Conservation (phyloP, 495 filamentous ascomycete genomes). For the Podospora pseudoanserina region DNA sequence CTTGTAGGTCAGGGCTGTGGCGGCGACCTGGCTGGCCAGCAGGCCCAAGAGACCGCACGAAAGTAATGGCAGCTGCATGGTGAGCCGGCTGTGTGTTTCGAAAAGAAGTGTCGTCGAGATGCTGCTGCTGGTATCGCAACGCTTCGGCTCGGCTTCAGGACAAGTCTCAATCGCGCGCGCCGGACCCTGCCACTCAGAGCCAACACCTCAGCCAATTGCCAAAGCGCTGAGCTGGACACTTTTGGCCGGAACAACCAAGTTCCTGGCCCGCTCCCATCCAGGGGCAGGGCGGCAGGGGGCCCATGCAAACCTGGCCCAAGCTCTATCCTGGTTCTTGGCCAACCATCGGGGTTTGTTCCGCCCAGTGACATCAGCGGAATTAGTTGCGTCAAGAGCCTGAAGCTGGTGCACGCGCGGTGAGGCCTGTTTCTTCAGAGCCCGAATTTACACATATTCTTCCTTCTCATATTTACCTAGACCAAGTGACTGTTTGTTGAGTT, state of each 20-base stretch:
- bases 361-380: slow-evolving; percentile 29
- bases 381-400: slow-evolving; percentile 19
- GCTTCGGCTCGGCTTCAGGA: slow-evolving; percentile 19
- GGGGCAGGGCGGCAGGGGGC: not conserved
- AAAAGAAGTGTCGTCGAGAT: slow-evolving; percentile 5
- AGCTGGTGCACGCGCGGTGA: not conserved
- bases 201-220: slow-evolving; percentile 14
- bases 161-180: slow-evolving; percentile 22
- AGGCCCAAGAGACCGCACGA: slow-evolving; percentile 61
- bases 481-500: not conserved
- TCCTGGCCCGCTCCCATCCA: slow-evolving; percentile 19
- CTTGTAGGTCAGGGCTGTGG: slow-evolving; percentile 93
- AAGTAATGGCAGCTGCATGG: slow-evolving; percentile 50
- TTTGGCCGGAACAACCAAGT: slow-evolving; percentile 29
- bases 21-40: slow-evolving; percentile 56
- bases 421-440: not conserved
- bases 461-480: not conserved
- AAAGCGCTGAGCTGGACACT: slow-evolving; percentile 11
- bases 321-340: slow-evolving; percentile 1
- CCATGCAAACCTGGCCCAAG: slow-evolving; percentile 9
- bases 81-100: slow-evolving; percentile 15
- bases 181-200: slow-evolving; percentile 24
- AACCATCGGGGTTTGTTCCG: slow-evolving; percentile 15
- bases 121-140: slow-evolving; percentile 2
- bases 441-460: not conserved